These are phyloP conservation scores for Nakazawaea laoshanensis DNA, from an alignment of 805 yeast genomes.

Conservation along the genomic window DNA sequence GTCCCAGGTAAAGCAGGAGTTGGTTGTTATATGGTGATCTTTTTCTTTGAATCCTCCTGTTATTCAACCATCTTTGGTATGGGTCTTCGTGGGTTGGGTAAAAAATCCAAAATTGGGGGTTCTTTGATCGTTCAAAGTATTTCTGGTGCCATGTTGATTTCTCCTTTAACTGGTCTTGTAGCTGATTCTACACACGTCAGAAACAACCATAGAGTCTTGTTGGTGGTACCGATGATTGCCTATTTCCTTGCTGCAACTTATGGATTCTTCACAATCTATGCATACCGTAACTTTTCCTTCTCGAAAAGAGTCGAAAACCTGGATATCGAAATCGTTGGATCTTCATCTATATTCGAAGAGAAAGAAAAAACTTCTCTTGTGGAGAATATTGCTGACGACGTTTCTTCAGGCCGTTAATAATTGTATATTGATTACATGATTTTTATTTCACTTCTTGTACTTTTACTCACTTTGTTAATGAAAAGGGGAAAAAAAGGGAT, in stretches of 20 bases:
- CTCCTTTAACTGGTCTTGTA: conserved; percentile 18
- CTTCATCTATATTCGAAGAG: conserved; percentile 3
- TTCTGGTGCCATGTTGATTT: conserved; percentile 17
- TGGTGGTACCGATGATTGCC: conserved; percentile 19
- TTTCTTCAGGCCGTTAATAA: background rate
- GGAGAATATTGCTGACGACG: conserved; percentile 2
- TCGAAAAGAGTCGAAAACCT: background rate
- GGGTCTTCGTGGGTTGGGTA: conserved; percentile 12
- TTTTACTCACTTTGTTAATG: too few relatives aligned
- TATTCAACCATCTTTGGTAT: conserved; percentile 12
- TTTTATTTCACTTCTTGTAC: too few relatives aligned
- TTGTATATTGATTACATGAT: background rate
- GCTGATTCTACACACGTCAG: conserved; percentile 17
- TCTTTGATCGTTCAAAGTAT: conserved; percentile 16
- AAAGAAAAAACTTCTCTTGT: conserved; percentile 8
- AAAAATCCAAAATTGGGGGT: conserved; percentile 11
- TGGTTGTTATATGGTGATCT: conserved; percentile 8
- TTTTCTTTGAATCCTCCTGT: conserved; percentile 11
- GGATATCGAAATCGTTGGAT: background rate
- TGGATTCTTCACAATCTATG: conserved; percentile 14
- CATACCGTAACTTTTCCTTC: conserved; percentile 6
- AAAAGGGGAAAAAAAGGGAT: background rate
- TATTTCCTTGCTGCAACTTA: conserved; percentile 17
- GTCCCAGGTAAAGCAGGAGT: conserved; percentile 11
- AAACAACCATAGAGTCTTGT: conserved; percentile 12